Percentiles rank a stretch among this genome's conserved stretches.
Evolutionary conservation across 768 basidiomycete species (phyloP).

Genomic region (Stropharia rugosoannulata): DNA sequence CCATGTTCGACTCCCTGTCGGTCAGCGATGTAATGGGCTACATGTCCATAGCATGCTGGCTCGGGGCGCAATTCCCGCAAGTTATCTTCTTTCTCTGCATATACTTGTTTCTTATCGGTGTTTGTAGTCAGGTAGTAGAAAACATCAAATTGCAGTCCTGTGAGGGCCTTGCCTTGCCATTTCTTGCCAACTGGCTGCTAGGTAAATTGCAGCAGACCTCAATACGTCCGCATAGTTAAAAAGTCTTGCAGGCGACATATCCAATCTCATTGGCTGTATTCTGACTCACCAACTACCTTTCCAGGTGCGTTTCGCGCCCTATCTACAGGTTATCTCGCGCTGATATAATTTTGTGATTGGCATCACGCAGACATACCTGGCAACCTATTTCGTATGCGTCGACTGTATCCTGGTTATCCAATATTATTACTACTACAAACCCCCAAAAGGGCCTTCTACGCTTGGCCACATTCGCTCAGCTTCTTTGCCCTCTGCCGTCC

Average conservation of each 20-base stretch:
- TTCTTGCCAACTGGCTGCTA: conserved; percentile 90
- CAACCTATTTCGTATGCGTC: conserved; percentile 85
- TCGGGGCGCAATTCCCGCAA: conserved; percentile 88
- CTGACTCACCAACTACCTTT: conserved; percentile 94
- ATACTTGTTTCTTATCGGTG: conserved; percentile 3
- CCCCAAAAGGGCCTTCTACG: conserved; percentile 32
- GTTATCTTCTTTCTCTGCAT: conserved; percentile 27
- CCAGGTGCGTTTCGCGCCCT: conserved; percentile 56
- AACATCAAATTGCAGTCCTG: conserved; percentile 75
- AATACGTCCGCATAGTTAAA: conserved; percentile 1
- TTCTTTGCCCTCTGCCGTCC: conserved; percentile 35
- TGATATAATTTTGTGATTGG: conserved; percentile 9
- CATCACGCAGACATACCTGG: conserved; percentile 74
- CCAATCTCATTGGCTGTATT: conserved; percentile 89
- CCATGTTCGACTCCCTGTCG: conserved; percentile 28
- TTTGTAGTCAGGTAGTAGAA: conserved; percentile 75
- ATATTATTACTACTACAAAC: conserved; percentile 72
- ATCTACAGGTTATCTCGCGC: not conserved
- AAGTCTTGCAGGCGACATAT: conserved; percentile 70
- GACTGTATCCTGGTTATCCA: conserved; percentile 77
- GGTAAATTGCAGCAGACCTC: conserved; percentile 45
- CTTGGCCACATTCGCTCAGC: conserved; percentile 39
- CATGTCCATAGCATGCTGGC: conserved; percentile 74
- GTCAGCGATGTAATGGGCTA: conserved; percentile 71
- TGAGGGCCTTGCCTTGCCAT: conserved; percentile 90